Conservation (phyloP, 441 rosid genomes). For the Syzygium syzygioides region DNA sequence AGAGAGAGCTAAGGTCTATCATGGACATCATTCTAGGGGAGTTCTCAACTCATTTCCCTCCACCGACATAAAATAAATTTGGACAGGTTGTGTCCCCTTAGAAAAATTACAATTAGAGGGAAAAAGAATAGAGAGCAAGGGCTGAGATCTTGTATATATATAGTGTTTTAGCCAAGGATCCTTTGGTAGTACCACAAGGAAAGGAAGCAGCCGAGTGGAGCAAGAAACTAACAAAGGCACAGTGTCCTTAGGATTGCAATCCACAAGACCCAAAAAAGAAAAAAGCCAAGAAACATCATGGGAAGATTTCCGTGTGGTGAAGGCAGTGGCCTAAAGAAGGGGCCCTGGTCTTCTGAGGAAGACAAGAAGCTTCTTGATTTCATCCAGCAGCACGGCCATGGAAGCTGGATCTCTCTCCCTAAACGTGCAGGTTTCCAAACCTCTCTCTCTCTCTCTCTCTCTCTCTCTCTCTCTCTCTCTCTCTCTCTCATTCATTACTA, state of each 20-base stretch:
- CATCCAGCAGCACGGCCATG: constrained; percentile 3
- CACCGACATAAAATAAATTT: not conserved
- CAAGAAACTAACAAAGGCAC: not conserved
- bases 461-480: not conserved
- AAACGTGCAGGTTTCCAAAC: constrained; percentile 4
- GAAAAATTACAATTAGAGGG: not conserved
- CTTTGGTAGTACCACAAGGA: not conserved
- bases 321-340: constrained; percentile 7
- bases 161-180: not conserved
- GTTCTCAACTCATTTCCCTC: not conserved
- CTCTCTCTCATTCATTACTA: not conserved
- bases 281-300: not conserved
- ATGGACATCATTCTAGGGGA: not conserved
- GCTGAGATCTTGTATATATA: not conserved
- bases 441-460: not conserved
- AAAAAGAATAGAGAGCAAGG: not conserved
- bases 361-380: constrained; percentile 8
- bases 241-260: not conserved
- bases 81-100: not conserved
- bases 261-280: not conserved
- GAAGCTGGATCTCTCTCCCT: constrained; percentile 10
- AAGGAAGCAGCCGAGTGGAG: constrained; percentile 10
- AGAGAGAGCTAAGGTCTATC: not conserved
- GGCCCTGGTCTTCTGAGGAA: constrained; percentile 11
- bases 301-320: constrained; percentile 5